Evolutionary conservation across 306 rosid species (phyloP).

Genomic region (Astragalus glycyphyllos): DNA sequence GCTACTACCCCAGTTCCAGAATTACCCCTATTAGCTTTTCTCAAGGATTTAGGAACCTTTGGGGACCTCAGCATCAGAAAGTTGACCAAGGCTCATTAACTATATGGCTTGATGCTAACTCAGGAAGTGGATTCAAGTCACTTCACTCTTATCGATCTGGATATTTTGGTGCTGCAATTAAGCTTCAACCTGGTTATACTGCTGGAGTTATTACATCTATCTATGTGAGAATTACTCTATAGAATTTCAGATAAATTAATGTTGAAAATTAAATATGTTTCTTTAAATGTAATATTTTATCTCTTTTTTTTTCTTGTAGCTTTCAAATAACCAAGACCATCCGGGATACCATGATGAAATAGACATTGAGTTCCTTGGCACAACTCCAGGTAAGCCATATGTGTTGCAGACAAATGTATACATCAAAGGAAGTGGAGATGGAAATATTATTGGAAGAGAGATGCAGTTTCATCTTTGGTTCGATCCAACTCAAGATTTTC

Average conservation of each 20-base stretch:
- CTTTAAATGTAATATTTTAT: constrained; percentile 8
- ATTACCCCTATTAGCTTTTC: constrained; percentile 59
- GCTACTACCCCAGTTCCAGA: constrained; percentile 69
- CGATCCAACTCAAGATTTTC: constrained; percentile 90
- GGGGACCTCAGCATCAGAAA: constrained; percentile 90
- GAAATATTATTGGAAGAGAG: constrained; percentile 82
- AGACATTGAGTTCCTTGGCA: constrained; percentile 92
- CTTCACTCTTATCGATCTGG: constrained; percentile 71
- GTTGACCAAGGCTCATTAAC: constrained; percentile 67
- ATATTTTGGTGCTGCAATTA: constrained; percentile 80
- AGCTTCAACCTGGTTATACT: constrained; percentile 88
- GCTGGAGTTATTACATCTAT: constrained; percentile 92
- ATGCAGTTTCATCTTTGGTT: constrained; percentile 91
- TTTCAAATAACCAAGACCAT: constrained; percentile 81
- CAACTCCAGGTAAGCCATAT: constrained; percentile 82
- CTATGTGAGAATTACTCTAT: constrained; percentile 62
- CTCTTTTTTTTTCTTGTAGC: constrained; percentile 47
- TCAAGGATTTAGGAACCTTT: constrained; percentile 70
- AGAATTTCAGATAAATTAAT: constrained; percentile 1
- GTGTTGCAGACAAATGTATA: constrained; percentile 92
- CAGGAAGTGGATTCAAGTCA: constrained; percentile 98
- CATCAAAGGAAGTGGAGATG: constrained; percentile 91
- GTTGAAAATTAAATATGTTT: constrained; percentile 7
- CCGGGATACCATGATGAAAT: constrained; percentile 94
- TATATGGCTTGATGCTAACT: constrained; percentile 77